Base-by-base conservation (phyloP, 306 rosid genomes). In the Begonia masoniana region DNA sequence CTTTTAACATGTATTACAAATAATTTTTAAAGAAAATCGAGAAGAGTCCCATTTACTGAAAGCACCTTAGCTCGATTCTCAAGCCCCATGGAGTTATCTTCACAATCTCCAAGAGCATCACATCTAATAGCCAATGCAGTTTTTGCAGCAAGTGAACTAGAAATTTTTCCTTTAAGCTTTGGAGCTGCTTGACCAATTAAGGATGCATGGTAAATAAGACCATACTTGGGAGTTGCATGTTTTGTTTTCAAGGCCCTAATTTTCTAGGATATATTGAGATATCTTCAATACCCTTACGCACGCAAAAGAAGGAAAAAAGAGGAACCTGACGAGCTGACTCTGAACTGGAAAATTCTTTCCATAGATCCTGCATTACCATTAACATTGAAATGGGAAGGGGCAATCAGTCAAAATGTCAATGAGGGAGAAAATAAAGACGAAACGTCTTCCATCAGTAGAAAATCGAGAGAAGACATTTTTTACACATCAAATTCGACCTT, bases 151-250 rank as follows among this genome's bases (percentile, higher is more conserved):
- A 91, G 99, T 10, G 99, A 83, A 47, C 96, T 76, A 15, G 99
- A 85, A 19, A 91, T 83, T 61, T 86, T 91, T 15, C 96, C 94
- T 76, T 91, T 91, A 10, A 74, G 60, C 68, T 91, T 91, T 17
- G 94, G 94, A 12, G 92, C 82, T 23, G 96, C 96, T 66, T 86
- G 94, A 55, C 99, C 99, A 70, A 91, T 76, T 71, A 91, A 67
- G 17, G 96, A 86, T 19, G 99, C 99, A 70, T 91, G 92, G 59
- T 91, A 91, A 54, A 91, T 91, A 58, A 91, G 96, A 59, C 99
- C 99, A 56, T 83, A 91, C 51, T 91, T 91, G 8, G 94, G 94
- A 47, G 96, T 91, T 16, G 96, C 92, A 55, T 91, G 96, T 75
- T 91, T 91, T 13, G 99, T 86, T 69, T 91, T 86, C 63, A 91